Evolutionary conservation across 225 moss, liverwort and hornwort species (phyloP).

Genomic region (Marchantia paleacea): DNA sequence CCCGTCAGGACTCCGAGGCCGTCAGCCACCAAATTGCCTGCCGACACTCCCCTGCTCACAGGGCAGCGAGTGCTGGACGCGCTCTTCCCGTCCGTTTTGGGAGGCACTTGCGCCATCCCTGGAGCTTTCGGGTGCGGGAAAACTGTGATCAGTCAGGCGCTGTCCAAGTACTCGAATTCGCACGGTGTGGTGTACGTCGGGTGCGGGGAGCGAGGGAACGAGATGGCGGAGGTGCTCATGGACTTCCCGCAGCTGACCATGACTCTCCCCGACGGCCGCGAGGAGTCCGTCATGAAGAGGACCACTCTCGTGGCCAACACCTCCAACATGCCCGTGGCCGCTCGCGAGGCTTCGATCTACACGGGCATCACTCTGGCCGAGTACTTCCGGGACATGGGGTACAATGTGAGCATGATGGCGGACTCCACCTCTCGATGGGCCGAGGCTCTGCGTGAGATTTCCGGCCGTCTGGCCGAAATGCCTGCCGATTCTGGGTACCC

Average conservation of each 20-base stretch:
- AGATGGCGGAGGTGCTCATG: constrained; percentile 98
- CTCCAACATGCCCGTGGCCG: constrained; percentile 97
- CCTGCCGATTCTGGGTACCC: constrained; percentile 94
- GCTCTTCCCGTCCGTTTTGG: constrained; percentile 81
- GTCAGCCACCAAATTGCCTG: constrained; percentile 73
- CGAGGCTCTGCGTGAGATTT: constrained; percentile 94
- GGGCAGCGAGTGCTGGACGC: constrained; percentile 94
- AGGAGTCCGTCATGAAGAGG: constrained; percentile 96
- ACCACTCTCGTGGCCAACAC: constrained; percentile 94
- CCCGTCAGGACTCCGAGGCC: constrained; percentile 85
- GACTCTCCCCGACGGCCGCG: constrained; percentile 87
- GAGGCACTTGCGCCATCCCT: constrained; percentile 90
- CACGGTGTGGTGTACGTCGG: constrained; percentile 88
- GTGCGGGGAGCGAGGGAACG: constrained; percentile 93
- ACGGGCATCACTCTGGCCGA: constrained; percentile 95
- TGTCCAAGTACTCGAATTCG: constrained; percentile 96
- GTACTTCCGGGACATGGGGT: constrained; percentile 95
- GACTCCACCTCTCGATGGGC: constrained; percentile 96
- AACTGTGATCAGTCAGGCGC: constrained; percentile 94
- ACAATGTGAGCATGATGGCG: constrained; percentile 98
- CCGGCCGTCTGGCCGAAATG: constrained; percentile 91
- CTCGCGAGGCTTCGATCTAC: constrained; percentile 94
- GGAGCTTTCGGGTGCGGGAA: constrained; percentile 98
- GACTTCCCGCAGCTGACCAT: constrained; percentile 71
- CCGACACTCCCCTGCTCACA: constrained; percentile 81